Percentiles rank a stretch among this genome's conserved stretches.
These are phyloP conservation scores for Geotrichum reessii DNA, from an alignment of 1,139 yeast genomes.

Conservation along the genomic window DNA sequence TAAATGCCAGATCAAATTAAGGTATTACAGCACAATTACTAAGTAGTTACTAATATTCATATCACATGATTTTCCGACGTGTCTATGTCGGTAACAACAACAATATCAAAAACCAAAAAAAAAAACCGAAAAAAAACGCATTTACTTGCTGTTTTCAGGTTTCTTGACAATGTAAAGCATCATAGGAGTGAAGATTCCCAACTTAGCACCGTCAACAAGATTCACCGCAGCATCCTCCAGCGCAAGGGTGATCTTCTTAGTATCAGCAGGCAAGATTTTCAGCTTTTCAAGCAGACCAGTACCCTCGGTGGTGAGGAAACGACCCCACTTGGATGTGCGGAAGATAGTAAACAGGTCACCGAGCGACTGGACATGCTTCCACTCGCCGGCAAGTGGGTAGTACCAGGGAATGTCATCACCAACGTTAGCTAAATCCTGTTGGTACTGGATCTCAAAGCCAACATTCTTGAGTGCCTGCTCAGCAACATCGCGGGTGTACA, in stretches of 20 bases:
- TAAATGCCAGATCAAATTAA: not conserved
- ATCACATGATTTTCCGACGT: not conserved
- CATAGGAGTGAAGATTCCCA: slow-evolving; percentile 92
- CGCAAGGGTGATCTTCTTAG: slow-evolving; percentile 83
- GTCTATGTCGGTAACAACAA: not conserved
- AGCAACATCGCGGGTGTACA: slow-evolving; percentile 83
- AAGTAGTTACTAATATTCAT: not conserved
- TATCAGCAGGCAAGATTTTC: slow-evolving; percentile 91
- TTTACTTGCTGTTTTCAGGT: slow-evolving; percentile 41
- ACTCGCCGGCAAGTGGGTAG: slow-evolving; percentile 92
- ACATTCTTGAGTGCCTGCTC: slow-evolving; percentile 77
- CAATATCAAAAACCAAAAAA: not conserved
- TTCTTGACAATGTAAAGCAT: slow-evolving; percentile 83
- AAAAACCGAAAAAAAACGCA: not conserved
- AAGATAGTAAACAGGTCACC: slow-evolving; percentile 77
- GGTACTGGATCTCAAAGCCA: slow-evolving; percentile 76
- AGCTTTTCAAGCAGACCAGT: slow-evolving; percentile 76
- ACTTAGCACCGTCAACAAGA: slow-evolving; percentile 87
- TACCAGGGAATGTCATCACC: slow-evolving; percentile 94
- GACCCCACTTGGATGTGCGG: slow-evolving; percentile 85
- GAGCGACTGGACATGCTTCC: slow-evolving; percentile 75
- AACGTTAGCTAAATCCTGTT: slow-evolving; percentile 75
- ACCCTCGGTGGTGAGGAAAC: slow-evolving; percentile 73
- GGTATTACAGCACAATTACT: not conserved
- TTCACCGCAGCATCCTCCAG: slow-evolving; percentile 96